Evolutionary conservation across 805 yeast genomes (phyloP).

Genomic region (Monosporozyma siamensis): DNA sequence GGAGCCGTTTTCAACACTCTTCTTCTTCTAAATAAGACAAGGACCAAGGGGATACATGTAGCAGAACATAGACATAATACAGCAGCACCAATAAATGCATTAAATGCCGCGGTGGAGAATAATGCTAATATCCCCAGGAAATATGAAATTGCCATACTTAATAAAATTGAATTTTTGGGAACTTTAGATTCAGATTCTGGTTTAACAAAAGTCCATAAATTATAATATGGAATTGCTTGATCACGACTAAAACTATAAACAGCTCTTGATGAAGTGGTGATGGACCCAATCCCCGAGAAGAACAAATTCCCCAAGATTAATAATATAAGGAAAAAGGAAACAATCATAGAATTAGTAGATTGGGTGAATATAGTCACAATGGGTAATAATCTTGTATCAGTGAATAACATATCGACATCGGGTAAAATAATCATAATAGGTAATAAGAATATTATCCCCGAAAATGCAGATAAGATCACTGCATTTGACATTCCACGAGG

Average conservation of each 20-base stretch:
- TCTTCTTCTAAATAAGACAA: constrained; percentile 52
- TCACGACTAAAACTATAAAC: constrained; percentile 78
- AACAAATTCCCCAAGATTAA: constrained; percentile 59
- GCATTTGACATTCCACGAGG: constrained; percentile 66
- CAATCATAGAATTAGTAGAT: constrained; percentile 57
- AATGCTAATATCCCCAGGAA: constrained; percentile 56
- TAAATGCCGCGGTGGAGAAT: constrained; percentile 64
- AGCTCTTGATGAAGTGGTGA: constrained; percentile 76
- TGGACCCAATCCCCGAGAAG: constrained; percentile 70
- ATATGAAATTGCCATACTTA: constrained; percentile 55
- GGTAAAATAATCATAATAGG: constrained; percentile 69
- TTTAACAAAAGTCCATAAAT: constrained; percentile 59
- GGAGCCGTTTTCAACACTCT: constrained; percentile 57
- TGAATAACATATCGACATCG: constrained; percentile 46
- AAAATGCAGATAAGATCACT: constrained; percentile 52
- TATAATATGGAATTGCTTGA: constrained; percentile 62
- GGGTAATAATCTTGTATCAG: constrained; percentile 61
- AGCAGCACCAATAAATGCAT: constrained; percentile 77
- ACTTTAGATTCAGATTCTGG: constrained; percentile 44
- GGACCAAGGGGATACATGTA: constrained; percentile 63
- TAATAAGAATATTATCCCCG: constrained; percentile 62
- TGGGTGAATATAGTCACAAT: constrained; percentile 67
- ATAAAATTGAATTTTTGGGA: constrained; percentile 59
- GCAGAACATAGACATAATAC: constrained; percentile 68
- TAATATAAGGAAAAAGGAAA: constrained; percentile 59